phyloP scores from a whole-genome alignment of 75 land plant genomes.

The Ceratopteris richardii region DNA sequence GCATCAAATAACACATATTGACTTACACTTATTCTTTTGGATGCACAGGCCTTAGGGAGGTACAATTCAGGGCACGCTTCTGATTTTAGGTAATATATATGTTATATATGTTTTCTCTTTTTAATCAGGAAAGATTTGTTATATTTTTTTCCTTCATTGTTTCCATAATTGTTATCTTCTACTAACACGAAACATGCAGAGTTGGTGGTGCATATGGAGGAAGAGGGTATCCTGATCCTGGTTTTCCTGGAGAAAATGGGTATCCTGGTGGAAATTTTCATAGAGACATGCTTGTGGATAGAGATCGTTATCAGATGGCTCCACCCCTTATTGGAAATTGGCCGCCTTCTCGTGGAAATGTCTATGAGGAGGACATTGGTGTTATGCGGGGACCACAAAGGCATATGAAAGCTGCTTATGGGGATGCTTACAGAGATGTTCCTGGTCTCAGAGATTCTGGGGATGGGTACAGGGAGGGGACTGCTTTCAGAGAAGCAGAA shows the following conservation, averaged over 20 bases:
- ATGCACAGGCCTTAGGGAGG: slow-evolving; percentile 52
- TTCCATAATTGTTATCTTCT: slow-evolving; percentile 6
- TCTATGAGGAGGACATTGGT: slow-evolving; percentile 26
- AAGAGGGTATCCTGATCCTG: slow-evolving; percentile 23
- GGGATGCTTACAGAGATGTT: slow-evolving; percentile 5
- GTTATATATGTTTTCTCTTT: not conserved
- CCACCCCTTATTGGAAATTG: slow-evolving; percentile 22
- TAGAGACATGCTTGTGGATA: slow-evolving; percentile 14
- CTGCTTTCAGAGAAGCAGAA: not conserved
- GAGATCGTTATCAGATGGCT: slow-evolving; percentile 12
- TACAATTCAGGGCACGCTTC: slow-evolving; percentile 24
- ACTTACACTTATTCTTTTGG: slow-evolving; percentile 41
- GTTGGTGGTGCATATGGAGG: slow-evolving; percentile 27
- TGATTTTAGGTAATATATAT: slow-evolving; percentile 34
- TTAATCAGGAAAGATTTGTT: slow-evolving; percentile 2
- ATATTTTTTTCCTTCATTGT: slow-evolving; percentile 7
- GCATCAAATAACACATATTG: slow-evolving; percentile 27
- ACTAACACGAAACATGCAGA: slow-evolving; percentile 6
- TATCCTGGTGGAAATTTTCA: slow-evolving; percentile 16
- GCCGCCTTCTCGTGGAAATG: slow-evolving; percentile 13
- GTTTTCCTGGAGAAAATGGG: slow-evolving; percentile 18
- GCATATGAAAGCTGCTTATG: slow-evolving; percentile 17
- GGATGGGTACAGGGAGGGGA: not conserved
- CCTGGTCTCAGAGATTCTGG: not conserved
- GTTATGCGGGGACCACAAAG: slow-evolving; percentile 23